Conservation (phyloP, 202 grass and related monocot genomes). For the Schoenoplectus tabernaemontani region DNA sequence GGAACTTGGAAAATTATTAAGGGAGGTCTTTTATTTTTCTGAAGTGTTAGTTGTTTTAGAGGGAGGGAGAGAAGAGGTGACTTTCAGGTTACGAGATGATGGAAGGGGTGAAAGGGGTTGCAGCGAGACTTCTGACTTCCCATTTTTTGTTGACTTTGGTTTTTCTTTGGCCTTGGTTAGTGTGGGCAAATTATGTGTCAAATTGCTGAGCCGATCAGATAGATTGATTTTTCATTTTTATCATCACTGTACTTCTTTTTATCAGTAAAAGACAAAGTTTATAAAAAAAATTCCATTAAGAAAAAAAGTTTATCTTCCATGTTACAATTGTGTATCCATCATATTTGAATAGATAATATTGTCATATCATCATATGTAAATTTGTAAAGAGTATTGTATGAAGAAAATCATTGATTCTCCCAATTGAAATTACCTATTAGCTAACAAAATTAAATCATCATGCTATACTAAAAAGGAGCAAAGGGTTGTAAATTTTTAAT, state of each 20-base stretch:
- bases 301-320: too few relatives aligned
- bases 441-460: too few relatives aligned
- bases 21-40: not conserved
- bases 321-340: not conserved
- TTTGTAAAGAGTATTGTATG: too few relatives aligned
- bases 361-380: not conserved
- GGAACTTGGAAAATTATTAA: not conserved
- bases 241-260: too few relatives aligned
- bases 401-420: too few relatives aligned
- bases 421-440: too few relatives aligned
- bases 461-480: too few relatives aligned
- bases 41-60: conserved; percentile 10
- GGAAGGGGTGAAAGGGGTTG: not conserved
- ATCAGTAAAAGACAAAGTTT: too few relatives aligned
- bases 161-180: not conserved
- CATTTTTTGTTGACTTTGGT: not conserved
- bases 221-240: not conserved
- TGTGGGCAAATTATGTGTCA: not conserved
- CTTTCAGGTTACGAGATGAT: conserved; percentile 36
- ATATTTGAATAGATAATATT: not conserved
- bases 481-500: too few relatives aligned
- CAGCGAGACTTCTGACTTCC: conserved; percentile 24
- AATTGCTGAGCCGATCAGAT: not conserved
- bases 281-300: too few relatives aligned
- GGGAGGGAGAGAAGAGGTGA: not conserved